Evolutionary conservation across 75 land plant genomes (phyloP), one percentile per base, ranked within the genome.

Genomic region (Sequoia sempervirens): DNA sequence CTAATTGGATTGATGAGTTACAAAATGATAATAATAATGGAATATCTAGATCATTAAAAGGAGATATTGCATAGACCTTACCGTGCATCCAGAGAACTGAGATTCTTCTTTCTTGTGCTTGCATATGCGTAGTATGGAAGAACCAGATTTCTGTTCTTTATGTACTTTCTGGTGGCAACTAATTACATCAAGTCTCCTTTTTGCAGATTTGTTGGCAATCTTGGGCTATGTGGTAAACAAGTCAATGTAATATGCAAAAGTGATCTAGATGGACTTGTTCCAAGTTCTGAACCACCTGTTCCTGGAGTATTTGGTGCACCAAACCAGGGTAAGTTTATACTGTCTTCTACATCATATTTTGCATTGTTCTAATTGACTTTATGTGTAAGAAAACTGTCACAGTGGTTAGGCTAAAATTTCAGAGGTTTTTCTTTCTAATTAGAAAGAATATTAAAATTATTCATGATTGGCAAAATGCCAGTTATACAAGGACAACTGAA

Each of bases 161-260:
- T 52, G 12, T 23, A 37, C 1, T 4, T 18, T 52, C n/a, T 11
- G 36, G 58, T 32, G 11, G 17, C 40, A 20, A 1, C 56, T 52
- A 23, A 34, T 9, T 34, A 36, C 36, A 37, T 50, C 34, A 54
- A 1, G 23, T 30, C 34, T 46, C 54, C 0, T 46, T 8, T 43
- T 52, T 88, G 84, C 88, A 96, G 98, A 50, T 96, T 95, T 86
- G 56, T 90, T 81, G 97, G 95, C 23, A 96, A 96, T 83, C 91
- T 89, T 72, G 90, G 82, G 6, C 84, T 96, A 20, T 96, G 98
- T 90, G 98, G 98, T 34, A 88, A 86, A 70, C 98, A 96, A 89
- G 89, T 93, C 3, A 82, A 84, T 80, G 76, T 80, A 6, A 83
- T 81, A 2, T 96, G 98, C 86, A 87, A 89, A 80, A 84, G 90